phyloP scores from a whole-genome alignment of 805 yeast species.

The Myxozyma udenii region DNA sequence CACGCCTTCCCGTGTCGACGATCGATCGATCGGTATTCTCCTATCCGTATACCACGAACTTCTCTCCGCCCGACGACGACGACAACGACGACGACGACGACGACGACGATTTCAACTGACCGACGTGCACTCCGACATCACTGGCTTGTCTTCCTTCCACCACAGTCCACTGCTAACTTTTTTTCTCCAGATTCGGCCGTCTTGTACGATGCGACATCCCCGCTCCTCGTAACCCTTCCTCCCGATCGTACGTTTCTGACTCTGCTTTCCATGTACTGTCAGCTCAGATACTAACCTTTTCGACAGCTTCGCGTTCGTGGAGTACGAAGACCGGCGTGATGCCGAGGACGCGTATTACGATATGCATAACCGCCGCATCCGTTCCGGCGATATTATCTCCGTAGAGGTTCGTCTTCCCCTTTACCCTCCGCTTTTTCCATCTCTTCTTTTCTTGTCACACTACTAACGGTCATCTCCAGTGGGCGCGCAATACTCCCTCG shows the following conservation, averaged over 20 bases:
- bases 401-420: conserved; percentile 29
- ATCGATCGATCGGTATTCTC: no score
- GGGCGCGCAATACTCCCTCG: conserved; percentile 30
- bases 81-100: no score
- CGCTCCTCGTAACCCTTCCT: conserved; percentile 31
- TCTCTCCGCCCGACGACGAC: no score
- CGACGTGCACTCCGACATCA: no score
- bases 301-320: conserved; percentile 35
- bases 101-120: no score
- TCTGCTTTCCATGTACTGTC: not conserved
- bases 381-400: conserved; percentile 33
- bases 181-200: conserved; percentile 32
- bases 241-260: conserved; percentile 28
- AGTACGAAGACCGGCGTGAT: conserved; percentile 36
- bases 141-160: no score
- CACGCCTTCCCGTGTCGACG: no score
- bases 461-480: conserved; percentile 9
- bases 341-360: conserved; percentile 39
- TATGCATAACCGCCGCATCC: conserved; percentile 34
- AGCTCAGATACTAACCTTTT: not conserved
- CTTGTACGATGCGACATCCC: conserved; percentile 37
- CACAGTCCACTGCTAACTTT: no score
- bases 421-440: no score
- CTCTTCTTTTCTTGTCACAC: not conserved
- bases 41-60: no score